Conservation (phyloP, 2,329 filamentous ascomycete genomes). For the Hypomyces rosellus region DNA sequence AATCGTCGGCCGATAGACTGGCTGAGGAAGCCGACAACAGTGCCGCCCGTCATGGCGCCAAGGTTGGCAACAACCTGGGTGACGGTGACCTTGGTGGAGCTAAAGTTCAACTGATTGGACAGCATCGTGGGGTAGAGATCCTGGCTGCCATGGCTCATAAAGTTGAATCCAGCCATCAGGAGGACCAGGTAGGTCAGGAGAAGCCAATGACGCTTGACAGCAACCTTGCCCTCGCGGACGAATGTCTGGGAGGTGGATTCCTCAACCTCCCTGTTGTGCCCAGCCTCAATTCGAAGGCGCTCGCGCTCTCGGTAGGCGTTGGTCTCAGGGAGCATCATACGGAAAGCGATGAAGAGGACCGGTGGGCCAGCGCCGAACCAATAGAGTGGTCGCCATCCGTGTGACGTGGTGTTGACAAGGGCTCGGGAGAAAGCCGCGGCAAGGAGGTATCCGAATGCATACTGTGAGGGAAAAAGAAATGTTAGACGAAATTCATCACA, state of each 20-base stretch:
- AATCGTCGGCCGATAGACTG: slow-evolving; percentile 65
- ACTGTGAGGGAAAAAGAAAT: slow-evolving; percentile 27
- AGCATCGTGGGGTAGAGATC: slow-evolving; percentile 58
- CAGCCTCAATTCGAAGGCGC: slow-evolving; percentile 47
- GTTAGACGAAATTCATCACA: slow-evolving; percentile 7
- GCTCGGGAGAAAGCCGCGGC: slow-evolving; percentile 54
- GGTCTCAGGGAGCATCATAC: slow-evolving; percentile 74
- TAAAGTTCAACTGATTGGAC: slow-evolving; percentile 48
- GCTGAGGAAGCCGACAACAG: slow-evolving; percentile 58
- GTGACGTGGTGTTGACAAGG: slow-evolving; percentile 67
- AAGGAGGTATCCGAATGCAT: slow-evolving; percentile 59
- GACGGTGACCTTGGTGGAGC: slow-evolving; percentile 53
- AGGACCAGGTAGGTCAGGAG: slow-evolving; percentile 75
- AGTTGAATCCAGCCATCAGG: slow-evolving; percentile 88
- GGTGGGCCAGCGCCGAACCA: slow-evolving; percentile 86
- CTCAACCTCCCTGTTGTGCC: slow-evolving; percentile 15
- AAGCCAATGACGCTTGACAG: slow-evolving; percentile 73
- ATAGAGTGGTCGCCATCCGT: slow-evolving; percentile 78
- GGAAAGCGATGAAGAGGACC: slow-evolving; percentile 71
- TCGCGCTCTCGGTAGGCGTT: slow-evolving; percentile 63
- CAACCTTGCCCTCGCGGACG: slow-evolving; percentile 69
- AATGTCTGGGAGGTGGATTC: slow-evolving; percentile 52
- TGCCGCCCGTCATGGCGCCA: slow-evolving; percentile 63
- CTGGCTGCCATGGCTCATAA: slow-evolving; percentile 75
- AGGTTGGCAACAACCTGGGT: slow-evolving; percentile 68